A percentile compares a stretch with the other conserved stretches of the same genome.
Evolutionary conservation across 2,329 filamentous ascomycete species (phyloP).

Genomic region (Colletotrichum eleusines): DNA sequence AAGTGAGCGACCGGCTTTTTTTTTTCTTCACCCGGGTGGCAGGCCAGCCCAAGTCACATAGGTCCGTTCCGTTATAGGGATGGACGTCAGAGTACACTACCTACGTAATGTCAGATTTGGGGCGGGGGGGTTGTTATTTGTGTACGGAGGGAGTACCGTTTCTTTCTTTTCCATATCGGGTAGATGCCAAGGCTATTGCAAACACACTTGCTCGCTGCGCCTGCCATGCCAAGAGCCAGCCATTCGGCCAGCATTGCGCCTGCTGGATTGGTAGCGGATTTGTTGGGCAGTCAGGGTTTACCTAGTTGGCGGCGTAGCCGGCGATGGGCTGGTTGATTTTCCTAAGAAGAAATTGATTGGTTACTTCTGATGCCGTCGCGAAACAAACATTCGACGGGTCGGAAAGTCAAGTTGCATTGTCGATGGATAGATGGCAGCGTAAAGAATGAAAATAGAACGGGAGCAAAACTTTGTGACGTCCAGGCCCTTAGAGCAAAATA

Average conservation of each 20-base stretch:
- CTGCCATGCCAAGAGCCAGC: conserved; percentile 27
- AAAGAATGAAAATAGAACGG: background rate
- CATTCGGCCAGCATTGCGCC: background rate
- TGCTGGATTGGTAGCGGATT: background rate
- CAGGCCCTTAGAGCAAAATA: too few species aligned
- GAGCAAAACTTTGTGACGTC: too few species aligned
- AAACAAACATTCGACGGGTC: background rate
- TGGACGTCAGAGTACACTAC: conserved; percentile 22
- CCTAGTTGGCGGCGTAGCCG: background rate
- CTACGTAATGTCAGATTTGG: too few species aligned
- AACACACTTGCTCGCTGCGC: conserved; percentile 27
- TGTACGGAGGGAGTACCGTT: background rate
- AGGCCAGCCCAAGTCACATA: conserved; percentile 1
- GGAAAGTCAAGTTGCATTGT: background rate
- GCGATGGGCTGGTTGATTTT: background rate
- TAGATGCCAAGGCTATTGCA: conserved; percentile 20
- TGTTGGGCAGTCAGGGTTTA: background rate
- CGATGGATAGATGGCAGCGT: background rate
- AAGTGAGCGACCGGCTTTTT: too few species aligned
- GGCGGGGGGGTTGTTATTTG: too few species aligned
- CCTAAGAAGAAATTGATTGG: background rate
- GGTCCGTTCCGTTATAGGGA: conserved; percentile 23
- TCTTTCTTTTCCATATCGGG: background rate
- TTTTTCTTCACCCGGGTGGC: too few species aligned
- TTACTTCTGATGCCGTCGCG: background rate